Conservation (phyloP, 192 early-diverging fungal genomes). For the Linnemannia exigua region DNA sequence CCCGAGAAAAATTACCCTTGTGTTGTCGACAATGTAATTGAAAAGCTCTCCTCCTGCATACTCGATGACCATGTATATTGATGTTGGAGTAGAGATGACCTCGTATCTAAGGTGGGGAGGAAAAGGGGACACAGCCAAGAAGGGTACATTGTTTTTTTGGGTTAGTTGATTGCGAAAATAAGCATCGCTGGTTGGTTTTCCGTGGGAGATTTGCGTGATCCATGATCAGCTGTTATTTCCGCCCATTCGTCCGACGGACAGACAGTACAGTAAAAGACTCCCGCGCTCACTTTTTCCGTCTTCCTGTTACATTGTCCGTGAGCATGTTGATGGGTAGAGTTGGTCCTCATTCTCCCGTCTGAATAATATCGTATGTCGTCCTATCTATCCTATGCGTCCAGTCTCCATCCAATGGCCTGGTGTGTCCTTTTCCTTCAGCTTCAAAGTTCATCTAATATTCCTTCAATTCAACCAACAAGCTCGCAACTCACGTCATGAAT, state of each 20-base stretch:
- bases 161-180: not conserved
- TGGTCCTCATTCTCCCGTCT: not conserved
- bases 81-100: conserved; percentile 95
- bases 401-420: not conserved
- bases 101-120: conserved; percentile 77
- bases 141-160: conserved; percentile 4
- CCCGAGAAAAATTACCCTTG: conserved; percentile 58
- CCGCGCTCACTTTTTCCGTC: conserved; percentile 5
- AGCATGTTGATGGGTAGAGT: not conserved
- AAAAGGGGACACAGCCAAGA: not conserved
- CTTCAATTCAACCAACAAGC: not conserved
- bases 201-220: conserved; percentile 14
- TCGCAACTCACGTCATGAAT: not conserved
- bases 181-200: not conserved
- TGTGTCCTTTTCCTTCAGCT: not conserved
- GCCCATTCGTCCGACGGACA: not conserved
- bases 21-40: conserved; percentile 88
- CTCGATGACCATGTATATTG: conserved; percentile 97
- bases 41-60: conserved; percentile 90
- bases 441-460: not conserved
- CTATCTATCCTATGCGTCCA: not conserved
- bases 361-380: not conserved
- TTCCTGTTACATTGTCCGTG: not conserved
- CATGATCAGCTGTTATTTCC: conserved; percentile 31
- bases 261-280: not conserved